Base-by-base conservation (phyloP, 2,329 filamentous ascomycete genomes). In the Epichloe gansuensis region DNA sequence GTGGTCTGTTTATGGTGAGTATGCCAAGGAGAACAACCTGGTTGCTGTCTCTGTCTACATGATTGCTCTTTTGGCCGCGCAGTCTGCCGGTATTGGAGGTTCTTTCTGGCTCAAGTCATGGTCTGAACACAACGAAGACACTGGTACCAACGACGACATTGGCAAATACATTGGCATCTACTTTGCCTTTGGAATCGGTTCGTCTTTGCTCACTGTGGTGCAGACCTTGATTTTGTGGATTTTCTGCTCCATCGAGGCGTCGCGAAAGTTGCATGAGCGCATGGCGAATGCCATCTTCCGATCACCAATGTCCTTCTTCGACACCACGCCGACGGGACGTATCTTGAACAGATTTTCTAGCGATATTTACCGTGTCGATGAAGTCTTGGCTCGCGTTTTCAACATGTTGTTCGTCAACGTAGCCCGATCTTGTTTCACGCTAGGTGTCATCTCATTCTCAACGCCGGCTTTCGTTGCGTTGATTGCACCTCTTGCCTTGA, bases 221-320 rank as follows among this genome's bases (percentile, higher is more conserved):
- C 93, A 97, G 70, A 97, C 91, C 5, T 73, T 98, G 60, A 90
- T 98, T 58, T 76, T 98, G 31, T 98, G 93, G 93, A 97, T 98
- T 59, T 97, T 98, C 73, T 98, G 94, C 72, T 97, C 93, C 4
- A 98, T 98, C 57, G 93, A 98, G 80, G 93, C 93, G 49, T 96
- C 91, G 21, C 82, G 93, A 57, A 98, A 97, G 72, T 77, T 98
- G 53, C 93, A 98, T 67, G 93, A 97, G 71, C 80, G 88, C 58
- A 97, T 98, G 93, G 91, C 91, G 44, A 93, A 86, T 62, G 90
- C 93, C 17, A 96, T 97, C 61, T 98, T 98, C 77, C 81, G 93
- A 59, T 94, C 90, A 39, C 94, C 93, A 52, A 98, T 98, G 93
- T 93, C 83, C 61, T 98, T 98, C 72, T 98, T 98, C 61, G 94